These are phyloP conservation scores for Penicillium manginii DNA, from an alignment of 495 filamentous ascomycete genomes.

Conservation along the genomic window DNA sequence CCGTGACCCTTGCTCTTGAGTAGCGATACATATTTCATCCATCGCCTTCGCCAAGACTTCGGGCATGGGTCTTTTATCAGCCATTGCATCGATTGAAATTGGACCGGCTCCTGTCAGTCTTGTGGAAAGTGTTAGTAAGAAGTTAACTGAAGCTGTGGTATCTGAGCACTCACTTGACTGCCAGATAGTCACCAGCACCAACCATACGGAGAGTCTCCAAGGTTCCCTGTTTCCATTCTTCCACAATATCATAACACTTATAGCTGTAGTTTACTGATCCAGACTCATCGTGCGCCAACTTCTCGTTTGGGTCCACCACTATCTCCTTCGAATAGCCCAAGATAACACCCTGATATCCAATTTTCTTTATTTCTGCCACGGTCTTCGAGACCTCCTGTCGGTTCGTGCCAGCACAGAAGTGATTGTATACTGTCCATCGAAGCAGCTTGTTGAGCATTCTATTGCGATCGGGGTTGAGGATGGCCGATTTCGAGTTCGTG, in stretches of 20 bases:
- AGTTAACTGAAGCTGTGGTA: neutral
- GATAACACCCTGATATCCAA: slow-evolving; percentile 81
- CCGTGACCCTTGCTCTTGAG: slow-evolving; percentile 34
- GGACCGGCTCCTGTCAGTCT: slow-evolving; percentile 41
- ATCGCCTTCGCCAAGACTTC: slow-evolving; percentile 31
- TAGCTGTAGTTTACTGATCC: slow-evolving; percentile 19
- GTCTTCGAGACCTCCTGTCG: slow-evolving; percentile 62
- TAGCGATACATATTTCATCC: slow-evolving; percentile 35
- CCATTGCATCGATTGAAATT: slow-evolving; percentile 35
- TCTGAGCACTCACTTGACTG: slow-evolving; percentile 61
- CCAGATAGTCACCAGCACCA: slow-evolving; percentile 71
- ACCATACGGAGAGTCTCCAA: slow-evolving; percentile 70
- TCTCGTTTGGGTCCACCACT: slow-evolving; percentile 58
- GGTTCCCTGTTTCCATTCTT: slow-evolving; percentile 69
- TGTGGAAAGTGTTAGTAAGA: neutral
- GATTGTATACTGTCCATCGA: slow-evolving; percentile 79
- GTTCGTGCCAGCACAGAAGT: slow-evolving; percentile 83
- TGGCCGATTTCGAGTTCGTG: slow-evolving; percentile 61
- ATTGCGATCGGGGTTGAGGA: slow-evolving; percentile 64
- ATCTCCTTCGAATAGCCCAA: slow-evolving; percentile 79
- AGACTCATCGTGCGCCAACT: slow-evolving; percentile 18
- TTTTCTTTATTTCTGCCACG: slow-evolving; percentile 59
- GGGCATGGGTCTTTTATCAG: slow-evolving; percentile 27
- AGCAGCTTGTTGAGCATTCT: slow-evolving; percentile 59
- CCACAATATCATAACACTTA: slow-evolving; percentile 55